phyloP scores from a whole-genome alignment of 1,284 basidiomycete genomes.

The Sutorius eximius region DNA sequence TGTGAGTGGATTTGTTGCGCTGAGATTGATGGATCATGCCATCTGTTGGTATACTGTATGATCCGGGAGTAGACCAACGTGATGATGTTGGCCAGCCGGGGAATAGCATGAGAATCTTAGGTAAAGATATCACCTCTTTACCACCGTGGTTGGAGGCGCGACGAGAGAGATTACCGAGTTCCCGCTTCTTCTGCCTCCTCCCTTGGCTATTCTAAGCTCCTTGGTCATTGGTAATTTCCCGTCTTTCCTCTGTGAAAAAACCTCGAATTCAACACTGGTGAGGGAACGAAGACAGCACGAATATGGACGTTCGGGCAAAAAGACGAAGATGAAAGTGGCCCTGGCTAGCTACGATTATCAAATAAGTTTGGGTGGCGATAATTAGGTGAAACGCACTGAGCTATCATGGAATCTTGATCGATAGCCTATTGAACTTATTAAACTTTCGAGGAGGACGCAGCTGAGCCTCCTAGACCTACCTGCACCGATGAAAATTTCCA shows the following conservation, averaged over 20 bases:
- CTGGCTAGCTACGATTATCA: no score
- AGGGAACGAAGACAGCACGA: not conserved
- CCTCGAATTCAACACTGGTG: not conserved
- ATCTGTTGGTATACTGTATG: not conserved
- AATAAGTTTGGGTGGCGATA: no score
- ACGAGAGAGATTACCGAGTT: not conserved
- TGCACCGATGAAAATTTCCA: not conserved
- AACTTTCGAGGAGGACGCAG: not conserved
- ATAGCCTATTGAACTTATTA: not conserved
- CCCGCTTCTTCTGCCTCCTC: not conserved
- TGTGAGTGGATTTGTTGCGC: not conserved
- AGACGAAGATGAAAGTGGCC: no score
- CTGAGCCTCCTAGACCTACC: not conserved
- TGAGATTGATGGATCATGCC: not conserved
- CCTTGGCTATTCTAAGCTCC: not conserved
- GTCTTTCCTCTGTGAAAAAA: not conserved
- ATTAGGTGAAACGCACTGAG: not conserved
- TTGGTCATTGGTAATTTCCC: not conserved
- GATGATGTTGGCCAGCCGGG: not conserved
- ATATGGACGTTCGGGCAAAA: not conserved
- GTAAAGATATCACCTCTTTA: conserved; percentile 1
- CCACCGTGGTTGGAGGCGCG: not conserved
- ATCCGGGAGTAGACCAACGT: not conserved
- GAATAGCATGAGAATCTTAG: not conserved
- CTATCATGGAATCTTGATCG: conserved; percentile 5